Conservation (phyloP, 768 basidiomycete species). For the Boletus reticuloceps region DNA sequence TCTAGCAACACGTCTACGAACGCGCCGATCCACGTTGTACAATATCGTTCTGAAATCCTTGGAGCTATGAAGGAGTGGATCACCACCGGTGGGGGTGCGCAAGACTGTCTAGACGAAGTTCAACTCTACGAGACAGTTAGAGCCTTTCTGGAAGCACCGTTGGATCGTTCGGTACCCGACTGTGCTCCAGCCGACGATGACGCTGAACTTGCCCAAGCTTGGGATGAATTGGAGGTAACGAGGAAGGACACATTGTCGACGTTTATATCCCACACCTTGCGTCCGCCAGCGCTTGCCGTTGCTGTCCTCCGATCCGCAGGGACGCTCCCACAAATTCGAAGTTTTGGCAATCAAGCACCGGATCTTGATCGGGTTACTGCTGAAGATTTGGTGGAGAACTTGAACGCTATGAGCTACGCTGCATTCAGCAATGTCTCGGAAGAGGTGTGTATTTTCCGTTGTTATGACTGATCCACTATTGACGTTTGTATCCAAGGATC, state of each 20-base stretch:
- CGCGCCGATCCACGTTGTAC: conserved; percentile 46
- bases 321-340: conserved; percentile 7
- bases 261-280: conserved; percentile 56
- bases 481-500: conserved; percentile 47
- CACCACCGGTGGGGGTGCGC: conserved; percentile 67
- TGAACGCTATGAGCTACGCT: conserved; percentile 75
- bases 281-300: conserved; percentile 44
- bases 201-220: conserved; percentile 44
- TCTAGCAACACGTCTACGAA: conserved; percentile 39
- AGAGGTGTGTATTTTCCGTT: conserved; percentile 48
- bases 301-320: conserved; percentile 24
- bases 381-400: conserved; percentile 71
- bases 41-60: conserved; percentile 59
- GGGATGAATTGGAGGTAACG: conserved; percentile 43
- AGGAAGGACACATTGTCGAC: conserved; percentile 39
- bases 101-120: conserved; percentile 72
- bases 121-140: conserved; percentile 59
- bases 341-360: conserved; percentile 46
- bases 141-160: conserved; percentile 54
- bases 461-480: conserved; percentile 1
- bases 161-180: conserved; percentile 52
- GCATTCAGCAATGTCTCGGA: conserved; percentile 75
- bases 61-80: conserved; percentile 73
- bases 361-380: conserved; percentile 62
- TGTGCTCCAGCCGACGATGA: conserved; percentile 34